These are phyloP conservation scores for Platanthera zijinensis DNA, from an alignment of 106 monocot genomes.

Conservation along the genomic window DNA sequence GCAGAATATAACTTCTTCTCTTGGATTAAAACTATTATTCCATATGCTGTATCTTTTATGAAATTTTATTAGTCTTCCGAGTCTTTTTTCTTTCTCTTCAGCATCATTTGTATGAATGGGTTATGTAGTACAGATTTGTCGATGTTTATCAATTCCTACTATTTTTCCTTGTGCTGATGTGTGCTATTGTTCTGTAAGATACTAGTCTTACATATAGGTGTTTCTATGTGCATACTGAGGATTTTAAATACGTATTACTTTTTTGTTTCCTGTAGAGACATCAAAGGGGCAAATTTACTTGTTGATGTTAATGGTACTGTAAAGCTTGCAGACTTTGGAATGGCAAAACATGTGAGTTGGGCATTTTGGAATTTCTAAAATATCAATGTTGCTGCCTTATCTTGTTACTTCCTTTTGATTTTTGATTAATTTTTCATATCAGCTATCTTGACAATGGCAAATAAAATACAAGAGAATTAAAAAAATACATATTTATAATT, in stretches of 20 bases:
- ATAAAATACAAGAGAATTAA: neutral
- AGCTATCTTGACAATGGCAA: neutral
- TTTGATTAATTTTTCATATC: neutral
- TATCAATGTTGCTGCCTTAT: neutral
- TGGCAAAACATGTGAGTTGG: slow-evolving; percentile 86
- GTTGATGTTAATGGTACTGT: slow-evolving; percentile 77
- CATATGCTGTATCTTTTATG: neutral
- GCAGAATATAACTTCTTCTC: neutral
- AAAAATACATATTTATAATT: neutral
- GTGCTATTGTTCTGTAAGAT: neutral
- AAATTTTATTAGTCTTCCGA: neutral
- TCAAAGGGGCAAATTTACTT: slow-evolving; percentile 94
- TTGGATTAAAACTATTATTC: neutral
- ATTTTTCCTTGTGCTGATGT: neutral
- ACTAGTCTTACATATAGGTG: neutral
- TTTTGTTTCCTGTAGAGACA: slow-evolving; percentile 54
- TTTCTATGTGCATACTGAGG: neutral
- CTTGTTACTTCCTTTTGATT: neutral
- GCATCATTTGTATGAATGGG: neutral
- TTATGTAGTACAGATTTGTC: neutral
- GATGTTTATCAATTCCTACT: neutral
- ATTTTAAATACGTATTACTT: neutral
- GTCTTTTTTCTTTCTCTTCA: neutral
- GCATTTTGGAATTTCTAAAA: neutral
- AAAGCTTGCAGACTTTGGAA: slow-evolving; percentile 95